These are phyloP conservation scores for Aplosporella prunicola DNA, from an alignment of 2,329 filamentous ascomycete species.

Conservation along the genomic window DNA sequence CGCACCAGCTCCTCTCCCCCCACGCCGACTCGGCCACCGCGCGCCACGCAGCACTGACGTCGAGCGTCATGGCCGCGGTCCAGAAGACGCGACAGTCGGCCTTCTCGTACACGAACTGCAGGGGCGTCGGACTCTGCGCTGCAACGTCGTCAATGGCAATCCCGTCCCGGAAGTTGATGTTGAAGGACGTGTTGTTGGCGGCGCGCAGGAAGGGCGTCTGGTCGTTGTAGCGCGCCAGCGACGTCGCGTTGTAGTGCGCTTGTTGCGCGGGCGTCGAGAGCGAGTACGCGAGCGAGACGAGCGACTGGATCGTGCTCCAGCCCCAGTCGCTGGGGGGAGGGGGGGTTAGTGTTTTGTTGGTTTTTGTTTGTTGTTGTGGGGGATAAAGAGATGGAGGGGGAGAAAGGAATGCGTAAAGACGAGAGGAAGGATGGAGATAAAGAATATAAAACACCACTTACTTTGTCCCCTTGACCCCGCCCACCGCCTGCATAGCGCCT, in stretches of 20 bases:
- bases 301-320: constrained; percentile 24
- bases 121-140: constrained; percentile 32
- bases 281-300: constrained; percentile 13
- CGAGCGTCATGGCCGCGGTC: constrained; percentile 46
- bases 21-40: constrained; percentile 29
- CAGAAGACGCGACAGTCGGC: constrained; percentile 55
- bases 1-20: constrained; percentile 23
- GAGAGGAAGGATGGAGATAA: neutral
- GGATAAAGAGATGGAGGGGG: neutral
- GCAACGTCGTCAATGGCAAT: constrained; percentile 34
- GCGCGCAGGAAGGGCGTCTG: constrained; percentile 22
- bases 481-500: constrained; percentile 45
- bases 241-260: constrained; percentile 21
- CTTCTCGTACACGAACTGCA: constrained; percentile 53
- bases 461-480: constrained; percentile 52
- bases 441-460: too few relatives aligned
- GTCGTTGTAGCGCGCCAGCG: constrained; percentile 25
- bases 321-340: constrained; percentile 28
- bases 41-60: constrained; percentile 47
- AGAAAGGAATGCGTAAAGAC: neutral
- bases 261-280: constrained; percentile 18
- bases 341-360: too few relatives aligned
- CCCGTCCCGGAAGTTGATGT: constrained; percentile 31
- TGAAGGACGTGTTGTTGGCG: constrained; percentile 19
- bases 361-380: neutral